A percentile compares a stretch with the other conserved stretches of the same genome.
phyloP scores from a whole-genome alignment of 257 asterid genomes.

The Nicotiana tomentosiformis region DNA sequence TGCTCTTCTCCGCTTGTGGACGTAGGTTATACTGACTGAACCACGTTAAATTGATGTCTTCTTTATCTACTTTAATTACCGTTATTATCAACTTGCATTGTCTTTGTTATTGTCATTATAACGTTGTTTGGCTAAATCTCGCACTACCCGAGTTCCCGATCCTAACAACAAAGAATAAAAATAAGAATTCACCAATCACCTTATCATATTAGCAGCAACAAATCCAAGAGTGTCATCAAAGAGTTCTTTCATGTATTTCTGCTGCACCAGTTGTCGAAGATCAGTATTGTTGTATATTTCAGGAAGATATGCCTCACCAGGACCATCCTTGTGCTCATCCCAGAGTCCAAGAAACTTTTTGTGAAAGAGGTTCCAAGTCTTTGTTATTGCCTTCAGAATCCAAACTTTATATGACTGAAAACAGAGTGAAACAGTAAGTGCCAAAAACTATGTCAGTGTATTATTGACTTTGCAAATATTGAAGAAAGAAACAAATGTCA shows the following conservation, averaged over 20 bases:
- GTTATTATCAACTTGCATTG: too few species aligned
- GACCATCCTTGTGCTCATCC: slow-evolving; percentile 83
- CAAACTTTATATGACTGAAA: slow-evolving; percentile 66
- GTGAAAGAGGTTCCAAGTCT: slow-evolving; percentile 85
- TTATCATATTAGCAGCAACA: slow-evolving; percentile 96
- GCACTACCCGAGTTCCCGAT: too few species aligned
- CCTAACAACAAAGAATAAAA: not conserved
- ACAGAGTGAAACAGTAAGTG: not conserved
- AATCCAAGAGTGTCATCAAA: slow-evolving; percentile 87
- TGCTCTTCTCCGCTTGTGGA: too few species aligned
- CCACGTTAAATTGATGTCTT: too few species aligned
- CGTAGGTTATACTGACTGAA: too few species aligned
- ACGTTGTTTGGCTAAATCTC: too few species aligned
- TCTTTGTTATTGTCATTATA: too few species aligned
- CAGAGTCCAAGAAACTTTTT: slow-evolving; percentile 73
- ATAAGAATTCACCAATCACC: slow-evolving; percentile 31
- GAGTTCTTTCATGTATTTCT: slow-evolving; percentile 67
- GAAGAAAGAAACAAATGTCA: not conserved
- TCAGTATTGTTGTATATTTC: slow-evolving; percentile 66
- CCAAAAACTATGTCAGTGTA: not conserved
- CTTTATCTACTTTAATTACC: too few species aligned
- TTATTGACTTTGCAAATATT: not conserved
- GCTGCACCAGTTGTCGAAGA: slow-evolving; percentile 46
- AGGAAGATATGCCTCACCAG: slow-evolving; percentile 95
- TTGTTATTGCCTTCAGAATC: slow-evolving; percentile 75